These are phyloP conservation scores for Pterula multifida DNA, from an alignment of 1,284 basidiomycete species.

Conservation along the genomic window DNA sequence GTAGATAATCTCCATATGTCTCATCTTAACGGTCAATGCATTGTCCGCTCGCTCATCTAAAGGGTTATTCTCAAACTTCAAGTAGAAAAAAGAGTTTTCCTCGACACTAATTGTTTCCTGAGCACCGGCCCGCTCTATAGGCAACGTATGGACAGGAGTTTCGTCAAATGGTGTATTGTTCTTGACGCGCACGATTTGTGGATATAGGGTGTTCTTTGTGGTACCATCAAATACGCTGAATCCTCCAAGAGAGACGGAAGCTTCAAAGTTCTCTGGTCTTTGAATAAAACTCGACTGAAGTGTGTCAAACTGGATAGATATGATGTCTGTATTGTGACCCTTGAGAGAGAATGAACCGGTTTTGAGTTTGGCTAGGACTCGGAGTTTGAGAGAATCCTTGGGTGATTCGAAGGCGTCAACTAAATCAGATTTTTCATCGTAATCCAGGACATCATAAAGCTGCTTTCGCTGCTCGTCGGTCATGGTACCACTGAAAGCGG, in stretches of 20 bases:
- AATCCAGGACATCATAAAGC: slow-evolving; percentile 91
- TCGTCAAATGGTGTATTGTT: slow-evolving; percentile 16
- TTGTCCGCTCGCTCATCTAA: slow-evolving; percentile 90
- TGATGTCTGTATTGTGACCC: slow-evolving; percentile 67
- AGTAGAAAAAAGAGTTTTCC: slow-evolving; percentile 80
- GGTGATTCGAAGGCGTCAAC: slow-evolving; percentile 60
- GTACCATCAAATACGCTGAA: slow-evolving; percentile 92
- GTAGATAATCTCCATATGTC: slow-evolving; percentile 97
- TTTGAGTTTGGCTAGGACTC: slow-evolving; percentile 70
- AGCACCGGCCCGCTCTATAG: slow-evolving; percentile 11
- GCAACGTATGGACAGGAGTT: slow-evolving; percentile 6
- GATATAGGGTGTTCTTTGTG: slow-evolving; percentile 71
- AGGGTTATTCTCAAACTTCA: slow-evolving; percentile 91
- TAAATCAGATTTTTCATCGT: slow-evolving; percentile 77
- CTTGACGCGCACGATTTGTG: slow-evolving; percentile 93
- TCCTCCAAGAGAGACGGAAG: slow-evolving; percentile 76
- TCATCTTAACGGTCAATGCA: slow-evolving; percentile 83
- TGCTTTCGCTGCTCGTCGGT: slow-evolving; percentile 90
- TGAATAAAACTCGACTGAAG: slow-evolving; percentile 83
- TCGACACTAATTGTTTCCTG: slow-evolving; percentile 16
- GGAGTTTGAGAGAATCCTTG: slow-evolving; percentile 73
- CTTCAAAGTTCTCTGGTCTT: slow-evolving; percentile 75
- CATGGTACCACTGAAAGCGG: slow-evolving; percentile 55
- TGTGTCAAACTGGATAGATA: slow-evolving; percentile 83
- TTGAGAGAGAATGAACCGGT: slow-evolving; percentile 82